These are phyloP conservation scores for Talaromyces stipitatus DNA, from an alignment of 495 filamentous ascomycete genomes.

Conservation along the genomic window DNA sequence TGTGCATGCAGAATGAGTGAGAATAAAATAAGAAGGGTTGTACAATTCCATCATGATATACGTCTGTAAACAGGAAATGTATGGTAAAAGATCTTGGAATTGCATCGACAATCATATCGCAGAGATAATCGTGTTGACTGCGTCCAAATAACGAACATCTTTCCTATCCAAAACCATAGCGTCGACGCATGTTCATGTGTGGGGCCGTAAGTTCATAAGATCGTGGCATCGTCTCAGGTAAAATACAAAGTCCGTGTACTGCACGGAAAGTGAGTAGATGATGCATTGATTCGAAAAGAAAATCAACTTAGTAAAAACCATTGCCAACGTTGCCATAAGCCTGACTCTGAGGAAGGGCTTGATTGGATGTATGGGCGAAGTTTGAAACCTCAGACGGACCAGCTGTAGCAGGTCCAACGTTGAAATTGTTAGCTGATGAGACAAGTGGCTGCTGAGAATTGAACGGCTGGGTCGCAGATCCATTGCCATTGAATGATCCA, in stretches of 20 bases:
- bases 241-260: constrained; percentile 29
- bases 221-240: constrained; percentile 40
- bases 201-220: constrained; percentile 29
- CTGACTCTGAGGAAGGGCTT: constrained; percentile 22
- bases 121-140: not conserved
- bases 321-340: constrained; percentile 9
- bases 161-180: not conserved
- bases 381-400: constrained; percentile 20
- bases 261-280: constrained; percentile 2
- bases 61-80: not conserved
- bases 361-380: constrained; percentile 17
- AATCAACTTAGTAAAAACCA: not conserved
- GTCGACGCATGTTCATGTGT: not conserved
- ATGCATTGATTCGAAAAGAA: not conserved
- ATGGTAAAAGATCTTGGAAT: constrained; percentile 12
- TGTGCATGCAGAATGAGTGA: not conserved
- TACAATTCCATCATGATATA: constrained; percentile 1
- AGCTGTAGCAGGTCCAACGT: constrained; percentile 21
- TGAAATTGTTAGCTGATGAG: not conserved
- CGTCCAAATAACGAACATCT: not conserved
- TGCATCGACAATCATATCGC: constrained; percentile 2
- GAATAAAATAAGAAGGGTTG: not conserved
- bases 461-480: constrained; percentile 17
- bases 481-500: constrained; percentile 17
- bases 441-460: constrained; percentile 15